Evolutionary conservation across 2,329 filamentous ascomycete genomes (phyloP).

Genomic region (Ophiostoma sp.): DNA sequence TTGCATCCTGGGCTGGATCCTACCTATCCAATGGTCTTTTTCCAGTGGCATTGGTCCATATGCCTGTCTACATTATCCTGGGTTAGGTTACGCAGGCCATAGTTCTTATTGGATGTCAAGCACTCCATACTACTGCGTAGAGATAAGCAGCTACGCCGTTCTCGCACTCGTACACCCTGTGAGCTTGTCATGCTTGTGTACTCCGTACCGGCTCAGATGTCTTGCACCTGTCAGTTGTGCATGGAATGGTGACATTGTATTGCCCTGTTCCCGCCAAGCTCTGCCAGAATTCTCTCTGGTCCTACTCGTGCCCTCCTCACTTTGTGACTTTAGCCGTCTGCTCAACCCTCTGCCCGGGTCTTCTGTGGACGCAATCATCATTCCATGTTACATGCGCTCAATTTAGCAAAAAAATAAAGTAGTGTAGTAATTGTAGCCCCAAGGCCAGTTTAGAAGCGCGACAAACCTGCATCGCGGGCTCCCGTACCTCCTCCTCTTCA

Average conservation of each 20-base stretch:
- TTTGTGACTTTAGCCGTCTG: background rate
- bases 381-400: too few relatives aligned
- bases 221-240: background rate
- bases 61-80: too few relatives aligned
- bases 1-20: too few relatives aligned
- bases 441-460: background rate
- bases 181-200: background rate
- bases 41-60: too few relatives aligned
- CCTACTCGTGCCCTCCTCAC: background rate
- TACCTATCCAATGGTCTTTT: too few relatives aligned
- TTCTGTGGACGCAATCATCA: background rate
- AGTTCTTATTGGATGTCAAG: too few relatives aligned
- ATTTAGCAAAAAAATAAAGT: too few relatives aligned
- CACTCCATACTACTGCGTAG: too few relatives aligned
- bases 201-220: background rate
- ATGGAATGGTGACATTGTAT: conserved; percentile 2
- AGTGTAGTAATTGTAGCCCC: too few relatives aligned
- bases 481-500: too few relatives aligned
- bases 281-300: background rate
- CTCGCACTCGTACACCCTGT: conserved; percentile 4
- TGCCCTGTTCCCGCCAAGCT: background rate
- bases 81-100: too few relatives aligned
- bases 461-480: background rate
- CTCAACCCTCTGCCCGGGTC: background rate
- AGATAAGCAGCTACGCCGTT: background rate